Percentiles rank a stretch among this genome's conserved stretches.
Conservation (phyloP, 2,329 filamentous ascomycete species). For the Curvularia verruculosa region DNA sequence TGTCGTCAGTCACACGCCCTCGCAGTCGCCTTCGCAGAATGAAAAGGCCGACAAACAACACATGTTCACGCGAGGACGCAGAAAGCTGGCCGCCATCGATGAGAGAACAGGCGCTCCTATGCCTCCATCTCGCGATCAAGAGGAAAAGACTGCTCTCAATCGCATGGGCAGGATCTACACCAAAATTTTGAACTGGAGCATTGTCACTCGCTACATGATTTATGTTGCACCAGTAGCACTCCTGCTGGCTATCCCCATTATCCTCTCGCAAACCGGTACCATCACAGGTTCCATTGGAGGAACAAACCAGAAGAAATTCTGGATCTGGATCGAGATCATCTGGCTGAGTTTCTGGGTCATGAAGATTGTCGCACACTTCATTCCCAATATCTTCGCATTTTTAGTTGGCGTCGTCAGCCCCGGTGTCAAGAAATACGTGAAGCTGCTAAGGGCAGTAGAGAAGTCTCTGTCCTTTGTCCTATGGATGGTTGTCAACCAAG, state of each 20-base stretch:
- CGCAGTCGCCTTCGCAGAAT: slow-evolving; percentile 33
- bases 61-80: slow-evolving; percentile 47
- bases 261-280: slow-evolving; percentile 61
- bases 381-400: slow-evolving; percentile 66
- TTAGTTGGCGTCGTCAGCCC: slow-evolving; percentile 68
- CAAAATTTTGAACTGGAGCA: slow-evolving; percentile 66
- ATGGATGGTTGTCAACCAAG: slow-evolving; percentile 65
- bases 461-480: slow-evolving; percentile 66
- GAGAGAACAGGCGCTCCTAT: slow-evolving; percentile 38
- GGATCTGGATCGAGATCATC: slow-evolving; percentile 68
- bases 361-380: slow-evolving; percentile 64
- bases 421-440: slow-evolving; percentile 67
- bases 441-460: slow-evolving; percentile 64
- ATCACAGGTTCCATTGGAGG: slow-evolving; percentile 56
- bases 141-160: slow-evolving; percentile 62
- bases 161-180: slow-evolving; percentile 66
- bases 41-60: slow-evolving; percentile 48
- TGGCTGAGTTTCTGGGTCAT: slow-evolving; percentile 69
- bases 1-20: slow-evolving; percentile 57
- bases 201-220: slow-evolving; percentile 67
- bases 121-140: slow-evolving; percentile 44
- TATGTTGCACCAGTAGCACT: slow-evolving; percentile 65
- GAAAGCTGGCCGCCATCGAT: slow-evolving; percentile 38
- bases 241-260: slow-evolving; percentile 67
- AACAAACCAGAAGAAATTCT: slow-evolving; percentile 66